phyloP scores from a whole-genome alignment of 208 protist species.

The Wallacemonas rigidus region DNA sequence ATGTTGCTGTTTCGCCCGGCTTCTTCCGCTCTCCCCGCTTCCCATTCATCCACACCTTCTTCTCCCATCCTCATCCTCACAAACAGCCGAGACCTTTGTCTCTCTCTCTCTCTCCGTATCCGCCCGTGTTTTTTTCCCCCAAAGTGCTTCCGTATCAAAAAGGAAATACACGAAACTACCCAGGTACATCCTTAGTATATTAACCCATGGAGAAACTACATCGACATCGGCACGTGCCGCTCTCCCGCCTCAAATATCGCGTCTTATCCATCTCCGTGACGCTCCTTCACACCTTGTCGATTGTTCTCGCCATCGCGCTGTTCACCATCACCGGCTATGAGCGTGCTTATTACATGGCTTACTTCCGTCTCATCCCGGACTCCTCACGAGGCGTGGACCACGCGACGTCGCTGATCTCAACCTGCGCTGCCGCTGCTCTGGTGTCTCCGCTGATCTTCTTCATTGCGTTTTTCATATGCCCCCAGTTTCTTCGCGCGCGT shows the following conservation, averaged over 20 bases:
- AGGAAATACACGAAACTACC: not conserved
- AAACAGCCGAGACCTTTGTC: no score
- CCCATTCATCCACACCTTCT: no score
- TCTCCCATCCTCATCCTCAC: no score
- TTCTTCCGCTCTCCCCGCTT: no score
- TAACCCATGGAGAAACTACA: not conserved
- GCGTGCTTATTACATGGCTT: constrained; percentile 3
- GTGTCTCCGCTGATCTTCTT: constrained; percentile 7
- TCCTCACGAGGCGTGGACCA: constrained; percentile 7
- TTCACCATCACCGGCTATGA: constrained; percentile 3
- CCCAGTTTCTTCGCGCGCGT: not conserved
- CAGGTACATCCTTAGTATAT: no score
- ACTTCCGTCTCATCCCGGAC: constrained; percentile 15
- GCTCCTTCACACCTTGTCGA: not conserved
- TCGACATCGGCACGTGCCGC: not conserved
- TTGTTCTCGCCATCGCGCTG: not conserved
- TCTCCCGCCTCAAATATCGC: not conserved
- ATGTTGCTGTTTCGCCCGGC: no score
- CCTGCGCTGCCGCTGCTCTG: not conserved
- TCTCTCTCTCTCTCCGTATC: no score
- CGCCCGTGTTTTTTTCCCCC: no score
- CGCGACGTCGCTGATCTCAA: constrained; percentile 11
- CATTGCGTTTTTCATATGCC: not conserved
- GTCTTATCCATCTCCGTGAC: not conserved
- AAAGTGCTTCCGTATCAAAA: not conserved